Percentiles rank a stretch among this genome's conserved stretches.
phyloP scores from a whole-genome alignment of 805 yeast genomes.

The Cyberlindnera lachancei region DNA sequence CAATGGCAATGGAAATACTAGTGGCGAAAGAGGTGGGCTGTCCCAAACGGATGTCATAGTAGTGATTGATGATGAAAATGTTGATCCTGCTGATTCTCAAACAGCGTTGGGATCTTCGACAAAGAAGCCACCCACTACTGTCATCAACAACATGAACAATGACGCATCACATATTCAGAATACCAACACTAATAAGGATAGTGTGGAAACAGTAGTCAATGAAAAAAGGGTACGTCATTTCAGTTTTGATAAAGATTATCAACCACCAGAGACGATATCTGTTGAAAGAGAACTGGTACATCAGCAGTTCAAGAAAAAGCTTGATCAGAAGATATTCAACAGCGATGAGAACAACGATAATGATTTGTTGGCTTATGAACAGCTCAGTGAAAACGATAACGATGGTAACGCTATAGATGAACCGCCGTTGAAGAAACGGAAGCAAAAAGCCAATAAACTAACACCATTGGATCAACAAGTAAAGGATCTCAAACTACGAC shows the following conservation, averaged over 20 bases:
- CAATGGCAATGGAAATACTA: no score
- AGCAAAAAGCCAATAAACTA: no score
- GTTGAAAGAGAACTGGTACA: slow-evolving; percentile 3
- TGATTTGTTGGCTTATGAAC: no score
- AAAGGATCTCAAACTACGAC: slow-evolving; percentile 48
- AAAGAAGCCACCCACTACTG: no score
- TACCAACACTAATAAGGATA: neutral
- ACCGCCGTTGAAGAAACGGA: slow-evolving; percentile 3
- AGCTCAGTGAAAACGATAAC: slow-evolving; percentile 3
- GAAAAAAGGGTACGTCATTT: slow-evolving; percentile 3
- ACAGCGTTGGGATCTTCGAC: no score
- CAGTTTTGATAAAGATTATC: slow-evolving; percentile 2
- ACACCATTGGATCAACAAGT: slow-evolving; percentile 83
- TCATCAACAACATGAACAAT: no score
- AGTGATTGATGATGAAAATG: no score
- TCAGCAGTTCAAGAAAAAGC: slow-evolving; percentile 6
- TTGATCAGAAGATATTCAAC: slow-evolving; percentile 1
- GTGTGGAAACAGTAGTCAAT: no score
- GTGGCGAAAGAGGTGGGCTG: no score
- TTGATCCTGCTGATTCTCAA: no score
- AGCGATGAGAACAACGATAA: neutral
- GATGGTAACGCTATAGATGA: slow-evolving; percentile 4
- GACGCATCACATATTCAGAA: no score
- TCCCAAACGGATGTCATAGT: no score
- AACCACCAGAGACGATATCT: slow-evolving; percentile 2